These are phyloP conservation scores for Aspergillus tubingensis DNA, from an alignment of 2,329 filamentous ascomycete genomes.

Conservation along the genomic window DNA sequence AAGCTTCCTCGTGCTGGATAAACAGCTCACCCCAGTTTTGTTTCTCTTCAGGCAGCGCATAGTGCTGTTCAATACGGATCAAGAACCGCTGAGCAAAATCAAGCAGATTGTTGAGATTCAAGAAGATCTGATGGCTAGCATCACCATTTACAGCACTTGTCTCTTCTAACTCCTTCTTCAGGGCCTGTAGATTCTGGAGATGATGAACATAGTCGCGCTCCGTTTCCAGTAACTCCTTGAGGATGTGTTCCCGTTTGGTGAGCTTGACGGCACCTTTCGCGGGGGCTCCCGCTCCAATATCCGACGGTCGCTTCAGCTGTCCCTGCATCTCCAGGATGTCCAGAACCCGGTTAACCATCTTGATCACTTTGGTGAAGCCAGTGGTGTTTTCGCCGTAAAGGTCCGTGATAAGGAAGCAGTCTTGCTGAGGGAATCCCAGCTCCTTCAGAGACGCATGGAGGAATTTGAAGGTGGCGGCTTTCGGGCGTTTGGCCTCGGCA, in stretches of 20 bases:
- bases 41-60: slow-evolving; percentile 71
- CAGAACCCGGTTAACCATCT: slow-evolving; percentile 88
- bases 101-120: slow-evolving; percentile 91
- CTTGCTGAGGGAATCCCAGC: slow-evolving; percentile 73
- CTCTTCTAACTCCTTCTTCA: slow-evolving; percentile 88
- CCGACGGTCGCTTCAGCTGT: slow-evolving; percentile 67
- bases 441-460: slow-evolving; percentile 85
- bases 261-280: slow-evolving; percentile 57
- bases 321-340: slow-evolving; percentile 80
- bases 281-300: slow-evolving; percentile 46
- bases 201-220: slow-evolving; percentile 98
- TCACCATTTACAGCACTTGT: slow-evolving; percentile 87
- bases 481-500: slow-evolving; percentile 73
- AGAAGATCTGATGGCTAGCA: slow-evolving; percentile 88
- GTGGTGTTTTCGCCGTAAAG: slow-evolving; percentile 93
- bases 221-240: slow-evolving; percentile 88
- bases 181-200: slow-evolving; percentile 85
- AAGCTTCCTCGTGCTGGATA: slow-evolving; percentile 77
- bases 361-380: slow-evolving; percentile 94
- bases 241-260: slow-evolving; percentile 80
- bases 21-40: slow-evolving; percentile 98
- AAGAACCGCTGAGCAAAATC: slow-evolving; percentile 95
- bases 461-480: slow-evolving; percentile 89
- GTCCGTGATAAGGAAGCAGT: slow-evolving; percentile 90
- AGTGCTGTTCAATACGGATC: slow-evolving; percentile 93